Evolutionary conservation across 2,329 filamentous ascomycete species (phyloP).

Genomic region (Monilinia polystroma): DNA sequence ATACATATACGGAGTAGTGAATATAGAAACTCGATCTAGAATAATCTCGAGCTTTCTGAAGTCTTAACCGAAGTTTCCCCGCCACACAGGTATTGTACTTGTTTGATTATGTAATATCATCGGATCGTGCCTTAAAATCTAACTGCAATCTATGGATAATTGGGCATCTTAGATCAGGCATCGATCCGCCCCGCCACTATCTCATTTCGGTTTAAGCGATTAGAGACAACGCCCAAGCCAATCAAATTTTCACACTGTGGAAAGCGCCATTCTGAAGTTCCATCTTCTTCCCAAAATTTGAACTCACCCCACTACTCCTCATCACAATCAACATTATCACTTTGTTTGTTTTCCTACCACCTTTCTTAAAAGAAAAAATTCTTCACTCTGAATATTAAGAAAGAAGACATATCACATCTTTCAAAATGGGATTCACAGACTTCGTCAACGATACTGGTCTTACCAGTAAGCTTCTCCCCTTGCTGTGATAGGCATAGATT

Average conservation of each 20-base stretch:
- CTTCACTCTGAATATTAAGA: constrained; percentile 19
- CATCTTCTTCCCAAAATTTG: constrained; percentile 23
- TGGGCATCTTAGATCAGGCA: constrained; percentile 5
- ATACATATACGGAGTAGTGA: neutral
- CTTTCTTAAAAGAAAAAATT: constrained; percentile 6
- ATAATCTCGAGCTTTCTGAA: constrained; percentile 22
- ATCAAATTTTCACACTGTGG: constrained; percentile 22
- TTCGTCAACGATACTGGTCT: constrained; percentile 65
- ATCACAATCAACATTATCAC: constrained; percentile 14
- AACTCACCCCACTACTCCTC: constrained; percentile 19
- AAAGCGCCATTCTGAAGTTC: constrained; percentile 12
- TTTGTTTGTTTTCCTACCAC: constrained; percentile 19
- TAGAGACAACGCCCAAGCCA: constrained; percentile 8
- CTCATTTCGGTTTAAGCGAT: constrained; percentile 22
- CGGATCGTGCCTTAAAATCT: constrained; percentile 9
- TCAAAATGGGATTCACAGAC: constrained; percentile 67
- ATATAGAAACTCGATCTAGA: constrained; percentile 15
- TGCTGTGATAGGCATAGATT: neutral
- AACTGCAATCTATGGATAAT: neutral
- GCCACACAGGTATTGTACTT: neutral
- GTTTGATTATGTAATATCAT: too few relatives aligned
- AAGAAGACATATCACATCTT: constrained; percentile 20
- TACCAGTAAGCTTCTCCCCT: constrained; percentile 46
- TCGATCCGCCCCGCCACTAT: constrained; percentile 4
- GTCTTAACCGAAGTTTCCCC: neutral